Percentiles rank a stretch among this genome's conserved stretches.
Conservation (phyloP, 176 grass and related monocot genomes). For the Carex scoparia region DNA sequence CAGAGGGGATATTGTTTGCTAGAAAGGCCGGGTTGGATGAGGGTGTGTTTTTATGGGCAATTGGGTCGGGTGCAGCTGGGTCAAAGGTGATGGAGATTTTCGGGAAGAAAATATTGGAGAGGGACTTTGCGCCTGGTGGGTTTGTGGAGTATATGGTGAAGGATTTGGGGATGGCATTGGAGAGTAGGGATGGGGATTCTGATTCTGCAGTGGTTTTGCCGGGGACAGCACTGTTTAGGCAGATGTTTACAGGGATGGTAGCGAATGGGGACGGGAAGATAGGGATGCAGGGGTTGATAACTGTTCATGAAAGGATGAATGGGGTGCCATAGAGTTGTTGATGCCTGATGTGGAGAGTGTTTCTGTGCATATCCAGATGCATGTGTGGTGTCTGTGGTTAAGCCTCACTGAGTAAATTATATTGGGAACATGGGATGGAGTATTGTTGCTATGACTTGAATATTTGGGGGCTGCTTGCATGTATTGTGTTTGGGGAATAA, state of each 20-base stretch:
- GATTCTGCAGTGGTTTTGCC: conserved; percentile 43
- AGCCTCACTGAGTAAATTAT: neutral
- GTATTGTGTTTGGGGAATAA: neutral
- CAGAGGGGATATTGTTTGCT: conserved; percentile 61
- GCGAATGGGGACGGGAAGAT: conserved; percentile 66
- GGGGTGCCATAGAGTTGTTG: conserved; percentile 4
- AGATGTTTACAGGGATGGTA: conserved; percentile 74
- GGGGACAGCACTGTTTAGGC: conserved; percentile 51
- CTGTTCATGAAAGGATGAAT: conserved; percentile 64
- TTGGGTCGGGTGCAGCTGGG: conserved; percentile 57
- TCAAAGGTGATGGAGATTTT: conserved; percentile 77
- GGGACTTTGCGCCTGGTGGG: conserved; percentile 49
- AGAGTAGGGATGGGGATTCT: conserved; percentile 23
- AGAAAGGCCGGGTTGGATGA: conserved; percentile 35
- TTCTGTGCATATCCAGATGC: neutral
- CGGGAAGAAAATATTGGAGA: conserved; percentile 42
- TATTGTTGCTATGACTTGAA: neutral
- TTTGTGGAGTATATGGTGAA: conserved; percentile 66
- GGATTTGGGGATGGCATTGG: conserved; percentile 81
- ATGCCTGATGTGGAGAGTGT: neutral
- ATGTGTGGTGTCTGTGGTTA: neutral
- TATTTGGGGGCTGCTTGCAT: neutral
- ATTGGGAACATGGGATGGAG: neutral
- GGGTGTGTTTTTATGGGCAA: conserved; percentile 41
- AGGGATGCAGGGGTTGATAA: conserved; percentile 53